Percentiles rank a stretch among this genome's conserved stretches.
Conservation (phyloP, 2,329 filamentous ascomycete species). For the Remersonia thermophila region DNA sequence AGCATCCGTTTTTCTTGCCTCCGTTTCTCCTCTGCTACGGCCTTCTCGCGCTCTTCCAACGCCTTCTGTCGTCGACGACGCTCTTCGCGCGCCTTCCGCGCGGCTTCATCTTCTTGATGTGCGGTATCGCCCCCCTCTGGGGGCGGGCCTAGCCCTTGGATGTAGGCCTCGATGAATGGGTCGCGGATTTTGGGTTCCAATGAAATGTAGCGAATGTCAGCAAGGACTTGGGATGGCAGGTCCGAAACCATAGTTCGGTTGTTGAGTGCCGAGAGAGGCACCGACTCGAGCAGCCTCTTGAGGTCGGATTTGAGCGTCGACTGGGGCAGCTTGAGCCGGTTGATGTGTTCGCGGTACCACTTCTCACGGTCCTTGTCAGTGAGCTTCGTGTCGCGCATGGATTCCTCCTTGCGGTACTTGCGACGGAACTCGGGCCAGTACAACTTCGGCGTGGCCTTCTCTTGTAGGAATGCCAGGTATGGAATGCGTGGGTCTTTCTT, state of each 20-base stretch:
- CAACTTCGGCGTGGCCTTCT: conserved; percentile 75
- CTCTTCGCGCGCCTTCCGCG: conserved; percentile 36
- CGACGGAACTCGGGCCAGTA: conserved; percentile 97
- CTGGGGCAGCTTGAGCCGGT: conserved; percentile 51
- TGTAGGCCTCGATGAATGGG: conserved; percentile 51
- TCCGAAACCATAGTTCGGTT: conserved; percentile 41
- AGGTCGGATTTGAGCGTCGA: conserved; percentile 59
- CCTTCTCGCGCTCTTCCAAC: conserved; percentile 49
- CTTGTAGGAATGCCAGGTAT: conserved; percentile 70
- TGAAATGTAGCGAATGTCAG: conserved; percentile 58
- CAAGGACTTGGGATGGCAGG: conserved; percentile 50
- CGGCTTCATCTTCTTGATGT: conserved; percentile 41
- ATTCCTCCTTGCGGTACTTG: conserved; percentile 70
- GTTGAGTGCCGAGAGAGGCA: conserved; percentile 48
- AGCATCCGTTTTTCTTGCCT: conserved; percentile 46
- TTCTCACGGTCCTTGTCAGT: conserved; percentile 70
- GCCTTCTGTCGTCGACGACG: conserved; percentile 52
- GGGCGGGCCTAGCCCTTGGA: conserved; percentile 49
- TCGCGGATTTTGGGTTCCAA: conserved; percentile 50
- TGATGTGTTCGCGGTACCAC: conserved; percentile 63
- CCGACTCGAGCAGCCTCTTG: conserved; percentile 47
- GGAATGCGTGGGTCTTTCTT: conserved; percentile 73
- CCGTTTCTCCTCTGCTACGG: conserved; percentile 51
- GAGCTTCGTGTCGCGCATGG: conserved; percentile 64
- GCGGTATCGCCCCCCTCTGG: conserved; percentile 30